Percentiles rank a stretch among this genome's conserved stretches.
Conservation (phyloP, 805 yeast species). For the Cyberlindnera subsufficiens region DNA sequence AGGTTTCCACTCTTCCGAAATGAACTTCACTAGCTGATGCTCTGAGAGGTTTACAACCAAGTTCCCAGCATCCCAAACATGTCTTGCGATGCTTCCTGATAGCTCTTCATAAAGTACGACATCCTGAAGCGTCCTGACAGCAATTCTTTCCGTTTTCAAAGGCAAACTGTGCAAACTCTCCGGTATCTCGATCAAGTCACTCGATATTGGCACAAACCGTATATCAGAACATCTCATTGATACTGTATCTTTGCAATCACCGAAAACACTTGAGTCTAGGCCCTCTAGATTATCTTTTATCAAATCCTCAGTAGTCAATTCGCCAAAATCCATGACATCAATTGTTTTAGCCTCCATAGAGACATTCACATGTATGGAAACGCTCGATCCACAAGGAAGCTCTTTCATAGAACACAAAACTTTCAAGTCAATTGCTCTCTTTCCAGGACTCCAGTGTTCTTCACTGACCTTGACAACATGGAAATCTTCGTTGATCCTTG, state of each 20-base stretch:
- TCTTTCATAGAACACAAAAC: constrained; percentile 1
- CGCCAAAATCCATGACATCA: constrained; percentile 12
- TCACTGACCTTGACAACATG: not conserved
- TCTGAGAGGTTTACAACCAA: constrained; percentile 11
- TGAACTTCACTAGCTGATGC: constrained; percentile 6
- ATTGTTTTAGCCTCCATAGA: not conserved
- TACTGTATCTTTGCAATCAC: constrained; percentile 2
- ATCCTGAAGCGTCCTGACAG: constrained; percentile 11
- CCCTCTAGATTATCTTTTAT: constrained; percentile 9
- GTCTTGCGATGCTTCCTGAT: constrained; percentile 36
- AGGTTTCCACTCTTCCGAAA: not conserved
- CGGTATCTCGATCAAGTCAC: constrained; percentile 16
- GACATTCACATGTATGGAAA: constrained; percentile 11
- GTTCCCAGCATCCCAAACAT: constrained; percentile 38
- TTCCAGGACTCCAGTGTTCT: constrained; percentile 17
- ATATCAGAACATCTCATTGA: not conserved
- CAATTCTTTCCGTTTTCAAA: constrained; percentile 14
- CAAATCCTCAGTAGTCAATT: constrained; percentile 7
- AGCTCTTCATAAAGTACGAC: constrained; percentile 28
- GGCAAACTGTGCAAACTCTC: constrained; percentile 3
- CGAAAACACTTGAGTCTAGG: constrained; percentile 2
- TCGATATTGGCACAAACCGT: constrained; percentile 11
- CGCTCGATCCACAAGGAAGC: constrained; percentile 1
- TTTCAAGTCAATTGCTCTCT: constrained; percentile 14
- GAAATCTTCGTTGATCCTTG: not conserved